These are phyloP conservation scores for Boletales sp. DNA, from an alignment of 768 basidiomycete species.

Conservation along the genomic window DNA sequence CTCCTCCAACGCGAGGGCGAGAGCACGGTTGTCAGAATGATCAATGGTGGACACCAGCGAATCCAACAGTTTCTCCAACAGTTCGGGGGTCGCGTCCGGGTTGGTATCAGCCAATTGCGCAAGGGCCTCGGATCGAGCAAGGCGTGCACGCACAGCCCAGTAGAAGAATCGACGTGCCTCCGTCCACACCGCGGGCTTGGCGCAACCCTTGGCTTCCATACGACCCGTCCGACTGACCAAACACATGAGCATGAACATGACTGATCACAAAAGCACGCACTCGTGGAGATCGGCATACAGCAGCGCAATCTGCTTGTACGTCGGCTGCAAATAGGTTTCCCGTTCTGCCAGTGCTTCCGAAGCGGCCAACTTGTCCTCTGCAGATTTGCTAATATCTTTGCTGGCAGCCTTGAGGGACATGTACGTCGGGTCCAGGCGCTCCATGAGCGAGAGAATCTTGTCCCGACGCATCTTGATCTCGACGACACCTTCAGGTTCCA, in stretches of 20 bases:
- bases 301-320: conserved; percentile 91
- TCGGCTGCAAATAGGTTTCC: conserved; percentile 79
- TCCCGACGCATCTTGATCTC: conserved; percentile 98
- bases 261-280: conserved; percentile 43
- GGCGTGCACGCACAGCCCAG: conserved; percentile 85
- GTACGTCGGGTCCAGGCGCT: conserved; percentile 84
- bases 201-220: conserved; percentile 98
- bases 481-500: conserved; percentile 95
- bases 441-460: conserved; percentile 89
- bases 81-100: conserved; percentile 65
- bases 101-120: conserved; percentile 64
- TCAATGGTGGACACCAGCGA: conserved; percentile 55
- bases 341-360: conserved; percentile 66
- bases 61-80: conserved; percentile 62
- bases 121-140: conserved; percentile 65
- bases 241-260: background rate
- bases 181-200: conserved; percentile 83
- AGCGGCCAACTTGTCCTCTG: conserved; percentile 72
- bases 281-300: conserved; percentile 97
- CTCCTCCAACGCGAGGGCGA: conserved; percentile 65
- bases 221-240: conserved; percentile 79
- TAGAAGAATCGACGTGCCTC: conserved; percentile 88
- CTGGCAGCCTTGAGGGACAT: conserved; percentile 76
- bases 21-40: conserved; percentile 49
- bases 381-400: conserved; percentile 66